Percentiles rank a stretch among this genome's conserved stretches.
Evolutionary conservation across 2,329 filamentous ascomycete species (phyloP).

Genomic region (Incumbomyces delicatus): DNA sequence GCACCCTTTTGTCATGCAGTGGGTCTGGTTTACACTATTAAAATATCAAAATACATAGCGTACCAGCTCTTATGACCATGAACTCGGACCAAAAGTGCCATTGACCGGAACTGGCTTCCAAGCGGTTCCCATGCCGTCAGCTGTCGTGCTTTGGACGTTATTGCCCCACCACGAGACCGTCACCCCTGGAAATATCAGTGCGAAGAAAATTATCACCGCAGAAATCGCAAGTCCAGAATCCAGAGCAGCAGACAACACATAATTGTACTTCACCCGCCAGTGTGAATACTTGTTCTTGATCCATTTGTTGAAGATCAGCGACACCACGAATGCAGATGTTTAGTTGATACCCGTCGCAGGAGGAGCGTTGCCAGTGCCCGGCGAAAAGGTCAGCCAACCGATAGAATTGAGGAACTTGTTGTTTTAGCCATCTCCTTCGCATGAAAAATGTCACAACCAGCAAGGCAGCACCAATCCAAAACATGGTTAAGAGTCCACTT

Average conservation of each 20-base stretch:
- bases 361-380: not conserved
- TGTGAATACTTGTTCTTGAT: conserved; percentile 25
- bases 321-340: conserved; percentile 28
- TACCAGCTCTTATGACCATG: too few species aligned
- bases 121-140: too few species aligned
- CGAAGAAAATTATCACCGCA: conserved; percentile 29
- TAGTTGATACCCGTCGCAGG: conserved; percentile 28
- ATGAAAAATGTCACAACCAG: conserved; percentile 35
- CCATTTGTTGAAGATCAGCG: conserved; percentile 30
- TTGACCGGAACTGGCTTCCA: too few species aligned
- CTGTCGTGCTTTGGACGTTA: conserved; percentile 14
- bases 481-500: conserved; percentile 42
- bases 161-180: conserved; percentile 27
- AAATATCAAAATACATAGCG: too few species aligned
- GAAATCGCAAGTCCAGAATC: conserved; percentile 27
- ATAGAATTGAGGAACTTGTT: conserved; percentile 22
- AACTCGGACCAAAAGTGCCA: too few species aligned
- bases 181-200: conserved; percentile 25
- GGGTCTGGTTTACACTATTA: too few species aligned
- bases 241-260: conserved; percentile 30
- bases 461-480: conserved; percentile 35
- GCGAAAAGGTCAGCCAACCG: not conserved
- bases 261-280: conserved; percentile 35
- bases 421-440: conserved; percentile 26
- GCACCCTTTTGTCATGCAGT: too few species aligned